phyloP scores from a whole-genome alignment of 805 yeast genomes.

The Maudiozyma serrabonitensis region DNA sequence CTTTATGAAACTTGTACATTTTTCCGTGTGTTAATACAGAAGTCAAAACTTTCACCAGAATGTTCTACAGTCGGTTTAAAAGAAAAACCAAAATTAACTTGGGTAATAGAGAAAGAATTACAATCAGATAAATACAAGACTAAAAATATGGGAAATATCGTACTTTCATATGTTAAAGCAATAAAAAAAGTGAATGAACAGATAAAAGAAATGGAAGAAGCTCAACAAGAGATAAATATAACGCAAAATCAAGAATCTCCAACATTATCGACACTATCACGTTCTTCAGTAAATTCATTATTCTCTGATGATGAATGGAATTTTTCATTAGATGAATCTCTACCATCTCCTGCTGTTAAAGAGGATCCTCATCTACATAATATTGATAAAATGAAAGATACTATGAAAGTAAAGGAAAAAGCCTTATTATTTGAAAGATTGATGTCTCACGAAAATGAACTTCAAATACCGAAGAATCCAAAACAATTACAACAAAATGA shows the following conservation, averaged over 20 bases:
- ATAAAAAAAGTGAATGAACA: conserved; percentile 14
- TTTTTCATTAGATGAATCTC: conserved; percentile 10
- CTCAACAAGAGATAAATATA: not conserved
- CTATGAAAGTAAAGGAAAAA: conserved; percentile 27
- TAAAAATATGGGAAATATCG: not conserved
- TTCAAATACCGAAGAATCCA: not conserved
- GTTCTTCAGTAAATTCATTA: conserved; percentile 18
- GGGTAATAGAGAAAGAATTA: not conserved
- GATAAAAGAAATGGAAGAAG: not conserved
- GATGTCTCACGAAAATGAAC: conserved; percentile 6
- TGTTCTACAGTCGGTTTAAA: not conserved
- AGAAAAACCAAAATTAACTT: not conserved
- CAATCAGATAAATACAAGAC: not conserved
- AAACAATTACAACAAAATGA: not conserved
- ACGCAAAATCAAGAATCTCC: conserved; percentile 5
- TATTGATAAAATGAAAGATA: conserved; percentile 19
- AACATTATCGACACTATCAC: conserved; percentile 16
- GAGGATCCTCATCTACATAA: conserved; percentile 8
- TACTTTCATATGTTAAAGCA: conserved; percentile 12
- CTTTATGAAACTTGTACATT: conserved; percentile 8
- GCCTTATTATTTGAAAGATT: conserved; percentile 25
- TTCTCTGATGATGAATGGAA: conserved; percentile 21
- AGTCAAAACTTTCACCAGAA: conserved; percentile 1
- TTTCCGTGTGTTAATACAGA: conserved; percentile 19
- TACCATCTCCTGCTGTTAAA: not conserved